Evolutionary conservation across 164 flowering plant species (phyloP), one percentile per base, ranked within the genome.

Genomic region (Santalum album): DNA sequence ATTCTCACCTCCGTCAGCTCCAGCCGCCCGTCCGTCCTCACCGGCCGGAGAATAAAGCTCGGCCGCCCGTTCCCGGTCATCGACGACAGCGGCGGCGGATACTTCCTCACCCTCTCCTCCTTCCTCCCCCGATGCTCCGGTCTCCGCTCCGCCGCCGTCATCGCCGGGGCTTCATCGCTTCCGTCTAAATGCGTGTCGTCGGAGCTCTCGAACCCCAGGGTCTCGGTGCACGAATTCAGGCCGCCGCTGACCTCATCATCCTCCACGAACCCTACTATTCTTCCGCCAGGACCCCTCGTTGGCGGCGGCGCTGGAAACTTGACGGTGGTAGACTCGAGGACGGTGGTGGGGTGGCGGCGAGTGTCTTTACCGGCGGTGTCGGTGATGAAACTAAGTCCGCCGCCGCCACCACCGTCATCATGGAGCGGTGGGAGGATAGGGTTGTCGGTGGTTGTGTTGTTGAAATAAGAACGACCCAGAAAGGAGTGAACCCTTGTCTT

Each of bases 201-300:
- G 2, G 64, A 78, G 65, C 86, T 83, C 72, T 80, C 89, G 51
- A 68, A 80, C 29, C 86, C 89, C 22, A 83, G 42, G 20, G 83
- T 71, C 72, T 83, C 89, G 12, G 86, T 83, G 52, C 86, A 83
- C 18, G 85, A 73, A 65, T 48, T 53, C 47, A 82, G 17, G 19
- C 82, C 79, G 1, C 78, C 72, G 12, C 75, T 69, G 0, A 67
- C 43, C 0, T 65, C 66, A 21, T 68, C 75, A 1, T 62, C 15
- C 20, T 71, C 69, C 15, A 74, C 71, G 0, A 62, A 46, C 39
- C 65, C 65, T 4, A 29, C 34, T 4, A 9, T 29, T 29, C 6
- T 4, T 29, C 34, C 9, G 1, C 63, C 65, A 0, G 72, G 62
- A 34, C 55, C 68, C 23, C 51, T 62, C 52, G 58, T 71, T 15